Percentiles rank a stretch among this genome's conserved stretches.
These are phyloP conservation scores for Neckera pumila DNA, from an alignment of 225 moss, liverwort and hornwort species.

Conservation along the genomic window DNA sequence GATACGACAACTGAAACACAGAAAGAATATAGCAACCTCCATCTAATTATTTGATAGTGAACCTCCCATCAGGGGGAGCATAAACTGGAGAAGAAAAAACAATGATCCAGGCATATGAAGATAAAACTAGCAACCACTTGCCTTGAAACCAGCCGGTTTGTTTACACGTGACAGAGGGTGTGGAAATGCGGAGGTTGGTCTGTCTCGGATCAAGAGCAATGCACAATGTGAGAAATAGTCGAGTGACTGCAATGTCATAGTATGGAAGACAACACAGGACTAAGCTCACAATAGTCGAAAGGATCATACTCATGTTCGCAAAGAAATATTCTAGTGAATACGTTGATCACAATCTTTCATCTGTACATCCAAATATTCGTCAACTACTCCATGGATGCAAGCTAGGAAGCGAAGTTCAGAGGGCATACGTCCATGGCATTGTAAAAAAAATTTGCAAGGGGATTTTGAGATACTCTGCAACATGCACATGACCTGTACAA, in stretches of 20 bases:
- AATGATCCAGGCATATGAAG: neutral
- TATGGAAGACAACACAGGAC: neutral
- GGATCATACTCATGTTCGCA: neutral
- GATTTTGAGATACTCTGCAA: conserved; percentile 82
- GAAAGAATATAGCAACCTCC: neutral
- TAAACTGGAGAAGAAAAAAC: neutral
- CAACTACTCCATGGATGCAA: neutral
- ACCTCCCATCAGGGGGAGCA: neutral
- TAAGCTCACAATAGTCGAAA: neutral
- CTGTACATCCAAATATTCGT: neutral
- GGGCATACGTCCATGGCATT: conserved; percentile 96
- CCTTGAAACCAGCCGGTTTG: conserved; percentile 59
- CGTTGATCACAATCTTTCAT: neutral
- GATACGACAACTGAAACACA: conserved; percentile 83
- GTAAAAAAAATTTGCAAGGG: conserved; percentile 92
- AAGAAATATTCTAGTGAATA: neutral
- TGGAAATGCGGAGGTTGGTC: conserved; percentile 83
- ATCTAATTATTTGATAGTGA: neutral
- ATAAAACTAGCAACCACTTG: conserved; percentile 8
- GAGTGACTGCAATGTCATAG: neutral
- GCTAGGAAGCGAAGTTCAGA: neutral
- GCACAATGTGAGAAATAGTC: neutral
- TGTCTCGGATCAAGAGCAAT: conserved; percentile 25
- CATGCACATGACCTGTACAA: conserved; percentile 92
- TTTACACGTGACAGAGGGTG: conserved; percentile 82